Conservation (phyloP, 306 rosid genomes). For the Pterocarpus macrocarpus region DNA sequence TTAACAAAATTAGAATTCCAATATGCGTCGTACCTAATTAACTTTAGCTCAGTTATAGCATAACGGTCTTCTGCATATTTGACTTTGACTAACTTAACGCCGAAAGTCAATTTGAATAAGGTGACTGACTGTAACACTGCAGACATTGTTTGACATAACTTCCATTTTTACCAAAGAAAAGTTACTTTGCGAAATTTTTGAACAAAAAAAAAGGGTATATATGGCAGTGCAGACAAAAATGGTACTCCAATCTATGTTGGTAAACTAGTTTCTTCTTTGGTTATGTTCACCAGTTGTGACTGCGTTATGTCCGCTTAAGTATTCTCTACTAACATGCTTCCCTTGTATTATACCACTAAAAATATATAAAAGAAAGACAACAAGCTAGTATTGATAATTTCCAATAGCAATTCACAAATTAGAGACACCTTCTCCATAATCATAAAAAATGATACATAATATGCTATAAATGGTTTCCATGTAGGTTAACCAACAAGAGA, state of each 20-base stretch:
- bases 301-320: background rate
- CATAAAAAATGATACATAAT: no score
- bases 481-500: background rate
- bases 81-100: background rate
- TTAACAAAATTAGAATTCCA: background rate
- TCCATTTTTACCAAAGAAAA: background rate
- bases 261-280: no score
- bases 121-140: background rate
- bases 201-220: no score
- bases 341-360: background rate
- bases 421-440: no score
- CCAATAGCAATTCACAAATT: background rate
- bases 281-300: background rate
- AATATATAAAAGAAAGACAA: background rate
- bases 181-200: background rate
- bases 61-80: background rate
- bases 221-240: no score
- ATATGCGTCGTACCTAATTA: background rate
- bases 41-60: background rate
- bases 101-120: background rate
- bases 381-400: conserved; percentile 13
- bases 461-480: no score
- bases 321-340: conserved; percentile 2
- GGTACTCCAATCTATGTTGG: no score
- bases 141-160: background rate